These are phyloP conservation scores for Fusarium oligoseptatum DNA, from an alignment of 2,329 filamentous ascomycete species.

Conservation along the genomic window DNA sequence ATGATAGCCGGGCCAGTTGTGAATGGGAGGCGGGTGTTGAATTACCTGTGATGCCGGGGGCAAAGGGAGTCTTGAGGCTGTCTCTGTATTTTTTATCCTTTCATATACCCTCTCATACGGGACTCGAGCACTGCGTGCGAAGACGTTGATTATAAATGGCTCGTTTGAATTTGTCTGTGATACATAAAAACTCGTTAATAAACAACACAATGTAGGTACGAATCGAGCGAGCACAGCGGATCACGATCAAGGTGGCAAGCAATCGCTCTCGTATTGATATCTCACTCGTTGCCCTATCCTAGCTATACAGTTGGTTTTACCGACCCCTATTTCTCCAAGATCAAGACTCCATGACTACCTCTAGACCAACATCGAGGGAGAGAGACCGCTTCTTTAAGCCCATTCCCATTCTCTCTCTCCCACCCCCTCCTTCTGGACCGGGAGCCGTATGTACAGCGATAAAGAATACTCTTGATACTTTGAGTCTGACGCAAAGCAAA, in stretches of 20 bases:
- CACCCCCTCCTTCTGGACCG: not conserved
- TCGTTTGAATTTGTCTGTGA: not conserved
- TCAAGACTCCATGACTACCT: conserved; percentile 29
- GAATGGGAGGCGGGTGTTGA: conserved; percentile 16
- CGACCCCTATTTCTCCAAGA: conserved; percentile 24
- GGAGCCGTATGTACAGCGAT: conserved; percentile 30
- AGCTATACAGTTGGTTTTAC: conserved; percentile 33
- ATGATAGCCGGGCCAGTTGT: conserved; percentile 18
- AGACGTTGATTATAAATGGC: conserved; percentile 5
- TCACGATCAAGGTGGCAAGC: conserved; percentile 1
- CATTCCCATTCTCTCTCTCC: conserved; percentile 19
- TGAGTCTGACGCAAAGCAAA: conserved; percentile 20
- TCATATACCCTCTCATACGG: conserved; percentile 44
- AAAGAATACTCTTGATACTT: conserved; percentile 17
- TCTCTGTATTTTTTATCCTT: conserved; percentile 36
- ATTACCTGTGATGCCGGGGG: conserved; percentile 32
- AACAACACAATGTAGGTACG: not conserved
- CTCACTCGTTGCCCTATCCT: conserved; percentile 31
- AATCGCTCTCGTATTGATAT: conserved; percentile 31
- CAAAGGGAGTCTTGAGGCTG: conserved; percentile 42
- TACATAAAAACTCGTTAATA: not conserved
- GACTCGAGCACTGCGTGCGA: conserved; percentile 15
- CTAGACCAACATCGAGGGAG: conserved; percentile 22
- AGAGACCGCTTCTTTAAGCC: conserved; percentile 14
- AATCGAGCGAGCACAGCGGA: not conserved